A percentile compares a stretch with the other conserved stretches of the same genome.
These are phyloP conservation scores for Fusarium sp. DNA, from an alignment of 2,329 filamentous ascomycete genomes.

Conservation along the genomic window DNA sequence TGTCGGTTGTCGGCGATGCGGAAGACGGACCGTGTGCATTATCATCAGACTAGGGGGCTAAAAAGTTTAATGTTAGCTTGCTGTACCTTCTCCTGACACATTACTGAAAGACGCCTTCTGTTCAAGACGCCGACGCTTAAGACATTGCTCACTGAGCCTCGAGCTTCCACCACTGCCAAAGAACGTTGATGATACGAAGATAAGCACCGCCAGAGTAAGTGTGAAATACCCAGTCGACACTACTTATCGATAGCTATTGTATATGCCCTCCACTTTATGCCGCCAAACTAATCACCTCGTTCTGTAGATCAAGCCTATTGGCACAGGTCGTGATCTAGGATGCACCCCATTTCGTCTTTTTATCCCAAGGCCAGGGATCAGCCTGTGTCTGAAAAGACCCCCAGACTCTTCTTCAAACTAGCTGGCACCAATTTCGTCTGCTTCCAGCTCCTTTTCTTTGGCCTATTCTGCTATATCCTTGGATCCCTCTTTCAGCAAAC, in stretches of 20 bases:
- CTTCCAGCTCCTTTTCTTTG: conserved; percentile 56
- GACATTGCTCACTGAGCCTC: too few species aligned
- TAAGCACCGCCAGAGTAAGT: too few species aligned
- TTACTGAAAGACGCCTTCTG: too few species aligned
- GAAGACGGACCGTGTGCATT: too few species aligned
- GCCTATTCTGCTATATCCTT: conserved; percentile 40
- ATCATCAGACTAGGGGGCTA: too few species aligned
- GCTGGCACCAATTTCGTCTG: conserved; percentile 30
- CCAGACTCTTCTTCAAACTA: conserved; percentile 21
- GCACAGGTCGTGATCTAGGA: neutral
- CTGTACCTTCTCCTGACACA: too few species aligned
- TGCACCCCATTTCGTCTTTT: neutral
- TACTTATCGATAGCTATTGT: neutral
- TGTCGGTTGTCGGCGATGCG: too few species aligned
- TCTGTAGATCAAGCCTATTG: neutral
- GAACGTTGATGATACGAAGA: too few species aligned
- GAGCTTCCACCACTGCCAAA: too few species aligned
- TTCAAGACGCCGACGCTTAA: too few species aligned
- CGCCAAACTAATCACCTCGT: neutral
- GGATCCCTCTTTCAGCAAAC: conserved; percentile 37
- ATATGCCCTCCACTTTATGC: neutral
- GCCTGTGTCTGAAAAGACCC: neutral
- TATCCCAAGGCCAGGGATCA: neutral
- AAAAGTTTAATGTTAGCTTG: too few species aligned
- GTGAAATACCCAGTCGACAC: neutral